phyloP scores from a whole-genome alignment of 2,329 filamentous ascomycete genomes.

The Scedosporium boydii region DNA sequence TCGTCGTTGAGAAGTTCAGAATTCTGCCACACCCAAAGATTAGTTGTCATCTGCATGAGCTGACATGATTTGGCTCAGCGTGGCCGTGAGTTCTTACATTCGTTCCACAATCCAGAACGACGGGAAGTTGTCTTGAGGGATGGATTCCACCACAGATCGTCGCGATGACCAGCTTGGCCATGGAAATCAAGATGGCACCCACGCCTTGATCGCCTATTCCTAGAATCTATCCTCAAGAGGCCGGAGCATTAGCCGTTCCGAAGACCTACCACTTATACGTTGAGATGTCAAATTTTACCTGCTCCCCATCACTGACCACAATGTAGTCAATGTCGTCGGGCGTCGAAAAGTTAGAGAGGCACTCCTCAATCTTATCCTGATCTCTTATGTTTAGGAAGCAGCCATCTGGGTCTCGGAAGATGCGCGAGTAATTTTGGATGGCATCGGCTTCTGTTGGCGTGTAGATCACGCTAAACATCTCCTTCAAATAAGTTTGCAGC shows the following conservation, averaged over 20 bases:
- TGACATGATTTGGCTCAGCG: too few species aligned
- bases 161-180: conserved; percentile 74
- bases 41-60: background rate
- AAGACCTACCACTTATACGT: background rate
- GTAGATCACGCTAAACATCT: conserved; percentile 88
- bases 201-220: conserved; percentile 86
- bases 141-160: conserved; percentile 84
- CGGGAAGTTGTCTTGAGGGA: conserved; percentile 66
- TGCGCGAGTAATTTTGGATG: conserved; percentile 70
- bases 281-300: background rate
- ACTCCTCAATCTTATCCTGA: conserved; percentile 52
- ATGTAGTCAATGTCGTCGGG: conserved; percentile 79
- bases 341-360: conserved; percentile 58
- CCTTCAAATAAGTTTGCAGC: conserved; percentile 66
- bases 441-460: conserved; percentile 86
- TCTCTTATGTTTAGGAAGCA: conserved; percentile 72
- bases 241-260: background rate
- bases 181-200: conserved; percentile 73
- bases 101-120: conserved; percentile 79
- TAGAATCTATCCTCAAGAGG: conserved; percentile 56
- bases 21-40: conserved; percentile 40
- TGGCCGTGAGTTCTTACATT: conserved; percentile 13
- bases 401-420: conserved; percentile 72
- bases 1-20: conserved; percentile 63
- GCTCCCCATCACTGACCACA: conserved; percentile 48